A percentile compares a stretch with the other conserved stretches of the same genome.
phyloP scores from a whole-genome alignment of 2,329 filamentous ascomycete genomes.

The Diplodia corticola region DNA sequence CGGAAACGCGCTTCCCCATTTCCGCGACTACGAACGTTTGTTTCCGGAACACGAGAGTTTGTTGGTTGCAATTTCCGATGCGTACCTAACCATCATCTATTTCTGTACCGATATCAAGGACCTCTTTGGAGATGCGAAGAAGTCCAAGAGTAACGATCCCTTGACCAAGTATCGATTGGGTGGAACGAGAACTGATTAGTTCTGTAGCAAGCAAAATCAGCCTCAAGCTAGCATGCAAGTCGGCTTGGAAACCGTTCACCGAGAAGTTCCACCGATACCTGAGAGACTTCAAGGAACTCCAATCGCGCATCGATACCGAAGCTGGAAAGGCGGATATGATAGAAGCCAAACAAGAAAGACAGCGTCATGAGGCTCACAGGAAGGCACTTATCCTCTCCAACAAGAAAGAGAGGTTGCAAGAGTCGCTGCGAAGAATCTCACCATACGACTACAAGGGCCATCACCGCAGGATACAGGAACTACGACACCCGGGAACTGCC shows the following conservation, averaged over 20 bases:
- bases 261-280: conserved; percentile 27
- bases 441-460: conserved; percentile 26
- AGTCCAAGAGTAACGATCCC: not conserved
- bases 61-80: conserved; percentile 25
- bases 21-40: conserved; percentile 28
- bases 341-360: conserved; percentile 23
- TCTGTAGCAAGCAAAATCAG: not conserved
- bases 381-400: conserved; percentile 25
- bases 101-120: conserved; percentile 28
- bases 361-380: conserved; percentile 26
- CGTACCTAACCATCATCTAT: conserved; percentile 27
- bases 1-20: conserved; percentile 28
- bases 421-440: conserved; percentile 23
- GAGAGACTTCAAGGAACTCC: conserved; percentile 26
- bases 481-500: conserved; percentile 26
- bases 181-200: not conserved
- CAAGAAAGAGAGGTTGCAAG: conserved; percentile 23
- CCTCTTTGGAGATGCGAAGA: conserved; percentile 26
- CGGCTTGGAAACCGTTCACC: conserved; percentile 28
- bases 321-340: conserved; percentile 29
- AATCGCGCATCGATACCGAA: conserved; percentile 28
- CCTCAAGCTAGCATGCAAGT: conserved; percentile 24
- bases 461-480: conserved; percentile 14
- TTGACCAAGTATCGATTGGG: too few species aligned
- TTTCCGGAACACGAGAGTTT: conserved; percentile 29